Percentiles rank a stretch among this genome's conserved stretches.
Conservation (phyloP, 306 rosid species). For the Mimosa bimucronata region DNA sequence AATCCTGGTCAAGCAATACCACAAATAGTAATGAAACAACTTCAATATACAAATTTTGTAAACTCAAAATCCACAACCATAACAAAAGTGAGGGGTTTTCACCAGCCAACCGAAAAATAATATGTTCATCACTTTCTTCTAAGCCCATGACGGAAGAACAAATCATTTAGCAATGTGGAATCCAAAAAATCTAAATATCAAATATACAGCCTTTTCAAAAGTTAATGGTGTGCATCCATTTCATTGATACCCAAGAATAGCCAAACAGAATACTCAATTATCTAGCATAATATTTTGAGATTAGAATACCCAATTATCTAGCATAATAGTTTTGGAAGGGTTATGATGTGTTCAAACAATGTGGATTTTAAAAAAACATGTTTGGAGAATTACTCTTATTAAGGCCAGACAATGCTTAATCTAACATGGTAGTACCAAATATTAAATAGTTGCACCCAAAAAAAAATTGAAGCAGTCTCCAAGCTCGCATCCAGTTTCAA, state of each 20-base stretch:
- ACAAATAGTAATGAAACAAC: not conserved
- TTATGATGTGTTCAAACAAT: too few species aligned
- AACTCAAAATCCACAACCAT: not conserved
- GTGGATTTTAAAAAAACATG: not conserved
- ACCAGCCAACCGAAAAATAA: not conserved
- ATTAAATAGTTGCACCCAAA: not conserved
- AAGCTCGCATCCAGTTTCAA: constrained; percentile 26
- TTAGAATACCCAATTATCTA: too few species aligned
- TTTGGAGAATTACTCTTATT: not conserved
- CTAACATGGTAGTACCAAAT: not conserved
- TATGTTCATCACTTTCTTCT: not conserved
- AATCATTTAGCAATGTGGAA: not conserved
- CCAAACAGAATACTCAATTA: not conserved
- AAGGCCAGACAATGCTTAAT: not conserved
- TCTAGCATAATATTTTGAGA: not conserved
- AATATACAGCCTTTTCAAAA: constrained; percentile 1
- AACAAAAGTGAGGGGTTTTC: constrained; percentile 8
- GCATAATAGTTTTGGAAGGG: too few species aligned
- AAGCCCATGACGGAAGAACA: constrained; percentile 9
- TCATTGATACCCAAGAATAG: not conserved
- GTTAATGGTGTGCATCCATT: constrained; percentile 12
- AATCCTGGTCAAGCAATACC: not conserved
- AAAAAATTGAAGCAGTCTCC: constrained; percentile 14
- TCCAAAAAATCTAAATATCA: not conserved
- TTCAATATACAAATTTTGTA: constrained; percentile 12